Conservation (phyloP, 2,329 filamentous ascomycete genomes). For the Grosmannia serpens region DNA sequence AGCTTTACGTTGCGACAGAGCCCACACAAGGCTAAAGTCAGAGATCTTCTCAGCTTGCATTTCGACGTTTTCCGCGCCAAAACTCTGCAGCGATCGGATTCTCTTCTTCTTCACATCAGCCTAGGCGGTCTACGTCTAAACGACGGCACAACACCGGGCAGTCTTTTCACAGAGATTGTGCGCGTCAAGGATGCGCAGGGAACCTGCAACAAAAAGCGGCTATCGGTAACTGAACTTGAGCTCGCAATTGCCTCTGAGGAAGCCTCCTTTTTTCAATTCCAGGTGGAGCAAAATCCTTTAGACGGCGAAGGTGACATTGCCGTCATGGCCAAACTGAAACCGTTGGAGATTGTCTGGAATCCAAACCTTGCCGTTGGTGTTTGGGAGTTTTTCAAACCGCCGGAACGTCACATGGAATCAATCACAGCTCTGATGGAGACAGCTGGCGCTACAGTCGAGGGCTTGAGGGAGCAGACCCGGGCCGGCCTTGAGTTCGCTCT, state of each 20-base stretch:
- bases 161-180: slow-evolving; percentile 88
- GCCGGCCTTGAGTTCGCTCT: slow-evolving; percentile 93
- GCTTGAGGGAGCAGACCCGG: slow-evolving; percentile 85
- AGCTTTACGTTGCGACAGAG: slow-evolving; percentile 89
- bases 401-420: slow-evolving; percentile 96
- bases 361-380: slow-evolving; percentile 85
- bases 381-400: slow-evolving; percentile 90
- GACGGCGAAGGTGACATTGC: slow-evolving; percentile 87
- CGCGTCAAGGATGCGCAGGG: slow-evolving; percentile 77
- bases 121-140: slow-evolving; percentile 90
- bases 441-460: slow-evolving; percentile 90
- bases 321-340: slow-evolving; percentile 82
- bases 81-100: slow-evolving; percentile 80
- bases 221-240: slow-evolving; percentile 45
- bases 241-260: slow-evolving; percentile 36
- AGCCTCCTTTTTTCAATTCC: slow-evolving; percentile 83
- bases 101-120: slow-evolving; percentile 75
- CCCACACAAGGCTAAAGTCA: slow-evolving; percentile 57
- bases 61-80: slow-evolving; percentile 94
- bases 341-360: slow-evolving; percentile 95
- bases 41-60: slow-evolving; percentile 77
- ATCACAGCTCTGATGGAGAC: slow-evolving; percentile 93
- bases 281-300: slow-evolving; percentile 90
- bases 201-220: slow-evolving; percentile 27
- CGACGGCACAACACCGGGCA: slow-evolving; percentile 87